These are phyloP conservation scores for Hippophae rhamnoides DNA, from an alignment of 306 rosid genomes.

Conservation along the genomic window DNA sequence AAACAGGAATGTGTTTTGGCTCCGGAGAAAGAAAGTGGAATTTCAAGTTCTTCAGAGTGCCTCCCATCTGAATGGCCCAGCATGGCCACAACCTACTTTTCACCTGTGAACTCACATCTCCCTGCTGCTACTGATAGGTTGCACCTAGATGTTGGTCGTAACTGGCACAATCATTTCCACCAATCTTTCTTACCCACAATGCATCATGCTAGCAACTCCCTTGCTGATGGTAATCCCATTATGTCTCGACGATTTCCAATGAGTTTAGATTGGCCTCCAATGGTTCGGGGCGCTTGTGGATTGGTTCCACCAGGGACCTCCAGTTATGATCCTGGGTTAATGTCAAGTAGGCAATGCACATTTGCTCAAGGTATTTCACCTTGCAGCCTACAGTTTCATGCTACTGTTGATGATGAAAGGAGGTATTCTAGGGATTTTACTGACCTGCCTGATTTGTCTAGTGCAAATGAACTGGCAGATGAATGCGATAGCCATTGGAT, in stretches of 20 bases:
- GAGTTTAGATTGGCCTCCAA: conserved; percentile 98
- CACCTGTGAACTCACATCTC: conserved; percentile 62
- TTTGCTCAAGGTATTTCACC: conserved; percentile 54
- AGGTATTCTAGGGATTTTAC: conserved; percentile 60
- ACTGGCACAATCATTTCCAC: conserved; percentile 88
- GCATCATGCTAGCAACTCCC: conserved; percentile 49
- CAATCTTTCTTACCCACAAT: conserved; percentile 67
- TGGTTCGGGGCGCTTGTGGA: conserved; percentile 55
- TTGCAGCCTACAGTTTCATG: conserved; percentile 45
- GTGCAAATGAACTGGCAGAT: conserved; percentile 54
- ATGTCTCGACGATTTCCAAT: conserved; percentile 53
- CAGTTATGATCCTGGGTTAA: conserved; percentile 65
- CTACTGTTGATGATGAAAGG: conserved; percentile 45
- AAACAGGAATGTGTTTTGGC: conserved; percentile 32
- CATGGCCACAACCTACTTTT: conserved; percentile 65
- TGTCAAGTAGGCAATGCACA: conserved; percentile 61
- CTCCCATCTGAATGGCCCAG: conserved; percentile 84
- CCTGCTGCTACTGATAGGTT: conserved; percentile 87
- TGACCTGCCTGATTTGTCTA: conserved; percentile 53
- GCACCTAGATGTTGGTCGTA: conserved; percentile 87
- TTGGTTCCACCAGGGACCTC: conserved; percentile 48
- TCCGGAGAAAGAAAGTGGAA: conserved; percentile 36
- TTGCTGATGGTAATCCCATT: conserved; percentile 58
- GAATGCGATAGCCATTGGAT: conserved; percentile 80
- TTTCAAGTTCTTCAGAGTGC: conserved; percentile 44